Percentiles rank a stretch among this genome's conserved stretches.
These are phyloP conservation scores for Magnusiomyces sp. DNA, from an alignment of 1,139 yeast species.

Conservation along the genomic window DNA sequence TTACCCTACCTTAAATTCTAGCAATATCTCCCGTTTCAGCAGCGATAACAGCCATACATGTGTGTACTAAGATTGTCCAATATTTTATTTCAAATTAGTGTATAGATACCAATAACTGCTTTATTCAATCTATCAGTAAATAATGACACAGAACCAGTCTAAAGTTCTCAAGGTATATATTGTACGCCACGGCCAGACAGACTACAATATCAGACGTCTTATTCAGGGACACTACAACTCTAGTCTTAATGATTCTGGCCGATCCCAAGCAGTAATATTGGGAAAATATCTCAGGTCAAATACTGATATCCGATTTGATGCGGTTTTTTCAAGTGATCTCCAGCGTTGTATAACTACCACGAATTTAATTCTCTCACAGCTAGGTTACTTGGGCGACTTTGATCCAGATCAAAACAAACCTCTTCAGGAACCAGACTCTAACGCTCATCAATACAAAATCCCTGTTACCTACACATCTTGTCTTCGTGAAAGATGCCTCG, in stretches of 20 bases:
- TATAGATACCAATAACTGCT: too few relatives aligned
- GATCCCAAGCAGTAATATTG: conserved; percentile 20
- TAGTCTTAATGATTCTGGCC: conserved; percentile 22
- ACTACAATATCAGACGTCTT: conserved; percentile 54
- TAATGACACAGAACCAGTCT: not conserved
- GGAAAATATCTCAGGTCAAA: conserved; percentile 19
- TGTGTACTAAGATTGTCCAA: too few relatives aligned
- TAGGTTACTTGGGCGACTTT: conserved; percentile 4
- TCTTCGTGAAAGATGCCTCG: conserved; percentile 76
- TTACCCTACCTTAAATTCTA: too few relatives aligned
- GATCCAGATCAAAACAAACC: conserved; percentile 11
- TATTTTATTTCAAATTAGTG: too few relatives aligned
- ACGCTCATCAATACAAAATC: conserved; percentile 2
- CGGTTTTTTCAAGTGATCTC: conserved; percentile 28
- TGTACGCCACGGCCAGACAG: conserved; percentile 77
- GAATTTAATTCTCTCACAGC: conserved; percentile 16
- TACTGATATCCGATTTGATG: conserved; percentile 5
- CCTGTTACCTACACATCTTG: conserved; percentile 30
- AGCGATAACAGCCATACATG: too few relatives aligned
- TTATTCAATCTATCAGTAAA: not conserved
- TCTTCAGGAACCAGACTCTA: conserved; percentile 15
- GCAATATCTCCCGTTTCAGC: too few relatives aligned
- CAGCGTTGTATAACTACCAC: conserved; percentile 27
- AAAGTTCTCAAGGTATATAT: conserved; percentile 44
- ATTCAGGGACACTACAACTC: conserved; percentile 57